Conservation (phyloP, 1,139 yeast species). For the Kodamaea derodonti region DNA sequence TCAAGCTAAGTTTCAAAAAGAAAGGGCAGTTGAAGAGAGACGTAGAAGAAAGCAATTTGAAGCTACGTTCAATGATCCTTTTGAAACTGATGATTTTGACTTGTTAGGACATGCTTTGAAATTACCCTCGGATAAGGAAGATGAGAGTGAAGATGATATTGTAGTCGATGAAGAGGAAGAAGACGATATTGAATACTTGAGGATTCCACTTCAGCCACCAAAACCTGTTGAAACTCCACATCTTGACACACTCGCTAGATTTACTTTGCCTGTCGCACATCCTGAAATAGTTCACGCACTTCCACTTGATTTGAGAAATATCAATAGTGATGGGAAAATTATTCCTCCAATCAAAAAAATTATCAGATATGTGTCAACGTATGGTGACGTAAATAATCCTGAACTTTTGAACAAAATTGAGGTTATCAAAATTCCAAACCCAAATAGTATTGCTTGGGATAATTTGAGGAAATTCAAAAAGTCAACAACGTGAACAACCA, state of each 20-base stretch:
- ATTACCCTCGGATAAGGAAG: slow-evolving; percentile 5
- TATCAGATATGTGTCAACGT: slow-evolving; percentile 29
- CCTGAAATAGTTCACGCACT: slow-evolving; percentile 30
- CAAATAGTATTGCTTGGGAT: slow-evolving; percentile 47
- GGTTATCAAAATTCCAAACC: slow-evolving; percentile 42
- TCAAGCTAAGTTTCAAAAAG: slow-evolving; percentile 6
- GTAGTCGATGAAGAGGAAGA: slow-evolving; percentile 8
- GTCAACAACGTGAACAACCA: slow-evolving; percentile 1
- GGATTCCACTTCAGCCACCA: slow-evolving; percentile 19
- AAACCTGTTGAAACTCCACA: slow-evolving; percentile 18
- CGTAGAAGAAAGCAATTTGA: slow-evolving; percentile 13
- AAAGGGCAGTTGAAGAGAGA: slow-evolving; percentile 8
- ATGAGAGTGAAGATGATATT: slow-evolving; percentile 5
- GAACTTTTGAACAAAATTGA: slow-evolving; percentile 37
- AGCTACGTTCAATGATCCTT: slow-evolving; percentile 19
- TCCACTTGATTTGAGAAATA: slow-evolving; percentile 33
- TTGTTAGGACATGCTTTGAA: slow-evolving; percentile 8
- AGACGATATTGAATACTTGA: slow-evolving; percentile 8
- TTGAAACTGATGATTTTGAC: slow-evolving; percentile 12
- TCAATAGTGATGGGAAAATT: slow-evolving; percentile 14
- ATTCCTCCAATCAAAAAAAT: slow-evolving; percentile 32
- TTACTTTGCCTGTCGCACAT: slow-evolving; percentile 33
- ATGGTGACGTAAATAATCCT: slow-evolving; percentile 32
- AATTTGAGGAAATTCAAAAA: slow-evolving; percentile 36
- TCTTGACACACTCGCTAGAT: slow-evolving; percentile 21